Evolutionary conservation across 495 filamentous ascomycete genomes (phyloP).

Genomic region (Recurvomyces mirabilis): DNA sequence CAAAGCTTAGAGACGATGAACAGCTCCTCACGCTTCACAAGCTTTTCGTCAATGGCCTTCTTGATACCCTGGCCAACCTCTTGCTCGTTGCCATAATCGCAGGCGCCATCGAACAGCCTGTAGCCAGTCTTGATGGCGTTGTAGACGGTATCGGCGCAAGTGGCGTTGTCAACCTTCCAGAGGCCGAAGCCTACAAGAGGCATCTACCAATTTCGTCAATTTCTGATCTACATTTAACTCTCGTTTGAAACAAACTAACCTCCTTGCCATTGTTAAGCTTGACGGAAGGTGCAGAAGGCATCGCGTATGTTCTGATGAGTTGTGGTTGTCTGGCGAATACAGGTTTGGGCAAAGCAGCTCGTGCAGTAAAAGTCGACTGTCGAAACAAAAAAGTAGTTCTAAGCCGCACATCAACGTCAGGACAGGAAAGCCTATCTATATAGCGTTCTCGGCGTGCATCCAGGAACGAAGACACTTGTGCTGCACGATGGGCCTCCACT

Average conservation of each 20-base stretch:
- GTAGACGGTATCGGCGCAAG: conserved; percentile 70
- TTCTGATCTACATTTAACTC: no score
- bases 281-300: conserved; percentile 43
- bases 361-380: neutral
- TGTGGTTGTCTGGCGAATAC: conserved; percentile 2
- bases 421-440: neutral
- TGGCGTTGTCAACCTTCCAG: conserved; percentile 78
- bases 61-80: conserved; percentile 76
- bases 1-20: conserved; percentile 91
- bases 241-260: no score
- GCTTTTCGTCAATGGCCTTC: conserved; percentile 73
- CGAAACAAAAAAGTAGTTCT: conserved; percentile 11
- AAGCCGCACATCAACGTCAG: neutral
- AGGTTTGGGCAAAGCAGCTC: neutral
- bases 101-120: conserved; percentile 76
- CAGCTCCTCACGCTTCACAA: conserved; percentile 77
- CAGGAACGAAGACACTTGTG: no score
- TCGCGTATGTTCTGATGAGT: conserved; percentile 27
- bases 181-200: conserved; percentile 72
- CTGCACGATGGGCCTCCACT: no score
- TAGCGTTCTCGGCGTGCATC: neutral
- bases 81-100: conserved; percentile 82
- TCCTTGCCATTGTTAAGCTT: conserved; percentile 72
- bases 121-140: conserved; percentile 84
- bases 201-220: no score